Base-by-base conservation (phyloP, 345 rosid species). In the Citrus maxima region DNA sequence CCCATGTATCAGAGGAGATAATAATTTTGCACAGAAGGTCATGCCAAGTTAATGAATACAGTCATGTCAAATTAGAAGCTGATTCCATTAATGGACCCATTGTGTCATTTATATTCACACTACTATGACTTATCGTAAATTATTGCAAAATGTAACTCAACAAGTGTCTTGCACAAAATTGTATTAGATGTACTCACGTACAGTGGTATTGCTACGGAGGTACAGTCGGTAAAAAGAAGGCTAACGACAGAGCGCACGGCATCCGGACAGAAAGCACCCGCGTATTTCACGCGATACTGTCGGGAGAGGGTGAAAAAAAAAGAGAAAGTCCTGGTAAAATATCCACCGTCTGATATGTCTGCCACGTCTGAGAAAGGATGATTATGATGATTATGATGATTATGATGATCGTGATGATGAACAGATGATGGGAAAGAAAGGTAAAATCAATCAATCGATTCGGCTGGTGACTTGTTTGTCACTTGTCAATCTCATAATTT, bases 211-310 rank as follows among this genome's bases (percentile, higher is more conserved):
- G 32, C 19, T 9, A 0, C 56, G 22, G 1, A 73, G 0, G 25
- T 21, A 2, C 14, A 21, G 18, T 30, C 1, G 35, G 12, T 10
- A 49, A 35, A 37, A 37, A n/a, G 59, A 19, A 21, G 62, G 24
- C 25, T 7, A n/a, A 12, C 28, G 24, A 18, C 28, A 18, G 64
- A 21, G 51, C 10, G 19, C 40, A 75, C 61, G 40, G 24, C 40
- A 65, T 32, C 22, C 14, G 8, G 58, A 19, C 5, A 24, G 61
- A 61, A 66, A 74, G 82, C 83, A 67, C 92, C 92, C 89, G 89
- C 89, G 88, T 84, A 80, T 84, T 85, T 75, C 86, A 85, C 87
- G 89, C 87, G 88, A 84, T 86, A 80, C 82, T 83, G 72, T 72
- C 74, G 63, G 32, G 8, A 51, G 24, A 24, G 25, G 62, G n/a